Evolutionary conservation across 306 rosid genomes (phyloP).

Genomic region (Acmispon strigosus): DNA sequence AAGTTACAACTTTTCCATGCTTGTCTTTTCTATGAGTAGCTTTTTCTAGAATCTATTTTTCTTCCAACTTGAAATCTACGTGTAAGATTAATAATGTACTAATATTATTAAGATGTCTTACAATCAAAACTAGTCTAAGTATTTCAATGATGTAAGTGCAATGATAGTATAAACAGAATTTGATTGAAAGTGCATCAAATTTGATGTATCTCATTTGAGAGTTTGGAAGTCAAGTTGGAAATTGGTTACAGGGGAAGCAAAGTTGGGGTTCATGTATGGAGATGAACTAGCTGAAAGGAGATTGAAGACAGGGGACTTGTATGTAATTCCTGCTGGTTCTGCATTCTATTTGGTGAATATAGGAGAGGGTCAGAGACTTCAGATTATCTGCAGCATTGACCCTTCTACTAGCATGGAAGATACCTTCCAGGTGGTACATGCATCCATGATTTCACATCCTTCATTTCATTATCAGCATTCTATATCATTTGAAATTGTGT

Average conservation of each 20-base stretch:
- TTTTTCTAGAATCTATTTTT: no score
- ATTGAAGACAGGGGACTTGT: slow-evolving; percentile 68
- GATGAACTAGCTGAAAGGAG: slow-evolving; percentile 58
- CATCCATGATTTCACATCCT: background rate
- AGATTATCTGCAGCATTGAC: slow-evolving; percentile 61
- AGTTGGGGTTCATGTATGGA: slow-evolving; percentile 57
- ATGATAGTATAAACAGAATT: no score
- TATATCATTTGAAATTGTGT: background rate
- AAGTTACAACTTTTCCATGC: no score
- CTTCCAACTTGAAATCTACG: no score
- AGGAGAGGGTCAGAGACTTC: slow-evolving; percentile 61
- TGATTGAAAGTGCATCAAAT: background rate
- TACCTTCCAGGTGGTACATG: slow-evolving; percentile 61
- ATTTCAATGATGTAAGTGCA: no score
- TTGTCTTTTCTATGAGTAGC: no score
- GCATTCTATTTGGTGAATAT: slow-evolving; percentile 70
- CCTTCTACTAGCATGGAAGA: slow-evolving; percentile 52
- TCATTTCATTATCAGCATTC: background rate
- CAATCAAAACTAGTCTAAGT: no score
- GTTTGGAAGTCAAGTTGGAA: background rate
- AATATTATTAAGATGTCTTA: background rate
- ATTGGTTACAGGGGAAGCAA: slow-evolving; percentile 65
- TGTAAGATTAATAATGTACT: no score
- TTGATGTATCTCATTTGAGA: background rate
- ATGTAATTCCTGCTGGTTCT: slow-evolving; percentile 71